Evolutionary conservation across 805 yeast genomes (phyloP), one percentile per base, ranked within the genome.

Genomic region (Yamadazyma philogaea): DNA sequence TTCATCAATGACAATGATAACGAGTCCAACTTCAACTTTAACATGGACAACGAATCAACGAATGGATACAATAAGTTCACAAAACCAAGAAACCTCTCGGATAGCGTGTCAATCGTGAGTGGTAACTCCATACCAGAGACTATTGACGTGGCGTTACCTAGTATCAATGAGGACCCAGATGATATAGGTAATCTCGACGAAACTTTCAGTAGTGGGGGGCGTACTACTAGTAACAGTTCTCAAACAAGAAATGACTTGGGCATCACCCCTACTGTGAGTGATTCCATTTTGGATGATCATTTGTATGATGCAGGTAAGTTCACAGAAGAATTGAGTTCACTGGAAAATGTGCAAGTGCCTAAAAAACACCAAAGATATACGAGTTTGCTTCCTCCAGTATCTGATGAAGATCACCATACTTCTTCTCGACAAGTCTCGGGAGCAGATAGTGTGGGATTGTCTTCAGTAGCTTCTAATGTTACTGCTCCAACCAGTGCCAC

Each of bases 1-100:
- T 75, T 75, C 43, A 74, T 75, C 32, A 63, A 60, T 47, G 74
- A 66, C 40, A 64, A 64, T 34, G 74, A 68, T 34, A 69, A 67
- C 38, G 75, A 63, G 49, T 68, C 56, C 1, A 43, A 52, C 7
- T 53, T 62, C 30, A 61, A 61, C 39, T 60, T 60, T 41, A 57
- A 50, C 44, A 44, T 46, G 38, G 56, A 52, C 6, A 45, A 45
- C 17, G 52, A 46, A 16, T 31, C 41, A 6, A 41, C 34, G 24
- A 37, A 28, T 12, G 57, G 57, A 18, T 68, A 67, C 46, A 56
- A 53, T 30, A 59, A 53, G 45, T 68, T 68, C 46, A 66, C 72
- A 2, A 63, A 60, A 31, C 43, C 51, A 34, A 50, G 62, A 15
- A 24, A 52, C 4, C 48, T 47, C 2, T 53, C 60, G 8, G 59